These are phyloP conservation scores for Geotrichum cucujoidarum DNA, from an alignment of 1,139 yeast species.

Conservation along the genomic window DNA sequence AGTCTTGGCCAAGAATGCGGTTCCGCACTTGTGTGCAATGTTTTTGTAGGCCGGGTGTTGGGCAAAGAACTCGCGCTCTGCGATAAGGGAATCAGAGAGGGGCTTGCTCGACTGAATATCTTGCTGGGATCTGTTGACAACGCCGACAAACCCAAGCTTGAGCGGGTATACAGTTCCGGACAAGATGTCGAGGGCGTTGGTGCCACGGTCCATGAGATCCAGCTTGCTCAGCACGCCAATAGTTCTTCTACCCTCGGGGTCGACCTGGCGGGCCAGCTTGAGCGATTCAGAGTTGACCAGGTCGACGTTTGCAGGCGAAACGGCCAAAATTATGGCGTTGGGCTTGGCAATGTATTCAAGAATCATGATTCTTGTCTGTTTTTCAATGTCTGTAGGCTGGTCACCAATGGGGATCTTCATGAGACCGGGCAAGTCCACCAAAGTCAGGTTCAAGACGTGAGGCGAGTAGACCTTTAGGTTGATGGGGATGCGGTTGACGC, in stretches of 20 bases:
- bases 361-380: slow-evolving; percentile 83
- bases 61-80: slow-evolving; percentile 77
- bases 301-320: slow-evolving; percentile 96
- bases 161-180: slow-evolving; percentile 93
- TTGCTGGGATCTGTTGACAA: slow-evolving; percentile 93
- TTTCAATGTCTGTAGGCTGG: slow-evolving; percentile 94
- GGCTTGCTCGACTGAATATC: slow-evolving; percentile 80
- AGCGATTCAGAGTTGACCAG: slow-evolving; percentile 92
- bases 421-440: slow-evolving; percentile 93
- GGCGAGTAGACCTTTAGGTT: slow-evolving; percentile 88
- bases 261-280: slow-evolving; percentile 93
- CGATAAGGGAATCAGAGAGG: slow-evolving; percentile 69
- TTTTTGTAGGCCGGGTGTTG: slow-evolving; percentile 85
- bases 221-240: slow-evolving; percentile 89
- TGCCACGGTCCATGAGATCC: slow-evolving; percentile 97
- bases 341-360: slow-evolving; percentile 92
- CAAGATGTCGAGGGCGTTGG: slow-evolving; percentile 89
- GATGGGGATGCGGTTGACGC: slow-evolving; percentile 87
- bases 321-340: slow-evolving; percentile 90
- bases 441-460: slow-evolving; percentile 79
- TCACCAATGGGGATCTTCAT: slow-evolving; percentile 98
- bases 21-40: slow-evolving; percentile 87
- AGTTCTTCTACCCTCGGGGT: slow-evolving; percentile 93
- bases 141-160: slow-evolving; percentile 94
- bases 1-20: slow-evolving; percentile 76